These are phyloP conservation scores for Apiospora arundinis DNA, from an alignment of 2,329 filamentous ascomycete species.

Conservation along the genomic window DNA sequence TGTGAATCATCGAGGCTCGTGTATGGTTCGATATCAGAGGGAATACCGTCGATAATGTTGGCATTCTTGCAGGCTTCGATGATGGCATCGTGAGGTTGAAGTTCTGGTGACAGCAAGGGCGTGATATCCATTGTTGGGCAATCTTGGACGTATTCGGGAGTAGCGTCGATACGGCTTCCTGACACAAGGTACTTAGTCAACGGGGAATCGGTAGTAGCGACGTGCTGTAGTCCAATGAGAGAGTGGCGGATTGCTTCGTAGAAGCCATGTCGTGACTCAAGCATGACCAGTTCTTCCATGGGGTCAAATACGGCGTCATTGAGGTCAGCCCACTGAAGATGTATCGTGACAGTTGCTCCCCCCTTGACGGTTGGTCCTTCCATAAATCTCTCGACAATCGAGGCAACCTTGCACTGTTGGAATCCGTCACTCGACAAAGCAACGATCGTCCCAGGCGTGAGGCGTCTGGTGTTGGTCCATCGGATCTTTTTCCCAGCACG, in stretches of 20 bases:
- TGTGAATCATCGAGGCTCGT: slow-evolving; percentile 73
- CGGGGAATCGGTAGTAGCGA: slow-evolving; percentile 54
- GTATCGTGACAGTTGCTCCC: slow-evolving; percentile 73
- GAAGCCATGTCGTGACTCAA: slow-evolving; percentile 76
- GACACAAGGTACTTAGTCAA: slow-evolving; percentile 67
- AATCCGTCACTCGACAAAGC: slow-evolving; percentile 68
- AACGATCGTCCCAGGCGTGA: slow-evolving; percentile 60
- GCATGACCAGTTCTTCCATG: slow-evolving; percentile 73
- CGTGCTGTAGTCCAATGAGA: slow-evolving; percentile 73
- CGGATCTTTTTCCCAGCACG: slow-evolving; percentile 70
- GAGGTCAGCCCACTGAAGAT: slow-evolving; percentile 72
- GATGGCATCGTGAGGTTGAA: slow-evolving; percentile 29
- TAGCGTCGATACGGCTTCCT: slow-evolving; percentile 43
- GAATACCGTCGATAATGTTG: slow-evolving; percentile 34
- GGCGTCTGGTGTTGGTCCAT: slow-evolving; percentile 63
- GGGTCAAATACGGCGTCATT: slow-evolving; percentile 72
- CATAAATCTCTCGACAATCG: slow-evolving; percentile 73
- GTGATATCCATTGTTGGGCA: slow-evolving; percentile 42
- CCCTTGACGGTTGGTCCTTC: slow-evolving; percentile 72
- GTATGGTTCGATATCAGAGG: slow-evolving; percentile 33
- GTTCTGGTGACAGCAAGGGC: slow-evolving; percentile 38
- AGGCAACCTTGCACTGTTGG: slow-evolving; percentile 70
- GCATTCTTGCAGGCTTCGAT: slow-evolving; percentile 29
- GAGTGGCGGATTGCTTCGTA: slow-evolving; percentile 80
- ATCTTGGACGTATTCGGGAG: slow-evolving; percentile 41